phyloP scores from a whole-genome alignment of 2,329 filamentous ascomycete genomes.

The Talaromyces verruculosus region DNA sequence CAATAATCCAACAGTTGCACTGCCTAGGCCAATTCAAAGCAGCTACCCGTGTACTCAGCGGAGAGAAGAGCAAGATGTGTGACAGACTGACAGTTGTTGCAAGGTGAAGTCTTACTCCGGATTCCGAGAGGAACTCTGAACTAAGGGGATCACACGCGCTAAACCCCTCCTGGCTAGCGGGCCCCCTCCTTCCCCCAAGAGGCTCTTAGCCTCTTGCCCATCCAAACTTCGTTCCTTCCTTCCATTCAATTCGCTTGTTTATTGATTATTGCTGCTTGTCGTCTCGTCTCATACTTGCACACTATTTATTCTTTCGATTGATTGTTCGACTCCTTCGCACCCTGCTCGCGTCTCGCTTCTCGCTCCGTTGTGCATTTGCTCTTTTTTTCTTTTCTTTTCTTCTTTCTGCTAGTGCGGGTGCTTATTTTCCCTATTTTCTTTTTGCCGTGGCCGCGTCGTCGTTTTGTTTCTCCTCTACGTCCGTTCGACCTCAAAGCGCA shows the following conservation, averaged over 20 bases:
- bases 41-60: background rate
- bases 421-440: conserved; percentile 14
- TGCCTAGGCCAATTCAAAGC: background rate
- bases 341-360: background rate
- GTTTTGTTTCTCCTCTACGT: conserved; percentile 12
- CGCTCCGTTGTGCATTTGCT: conserved; percentile 1
- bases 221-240: conserved; percentile 27
- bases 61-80: background rate
- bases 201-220: conserved; percentile 35
- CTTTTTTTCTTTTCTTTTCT: background rate
- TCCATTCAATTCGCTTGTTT: conserved; percentile 14
- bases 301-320: background rate
- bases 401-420: conserved; percentile 9
- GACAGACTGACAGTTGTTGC: background rate
- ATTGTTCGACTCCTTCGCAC: background rate
- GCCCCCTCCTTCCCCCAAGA: conserved; percentile 25
- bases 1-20: background rate
- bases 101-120: background rate
- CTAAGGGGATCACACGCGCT: conserved; percentile 1
- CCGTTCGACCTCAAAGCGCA: conserved; percentile 11
- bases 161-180: conserved; percentile 25
- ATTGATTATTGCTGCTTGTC: conserved; percentile 8
- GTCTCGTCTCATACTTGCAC: background rate
- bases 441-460: conserved; percentile 16
- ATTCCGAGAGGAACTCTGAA: background rate